Base-by-base conservation (phyloP, 2,329 filamentous ascomycete species). In the Paecilomyces variotii region DNA sequence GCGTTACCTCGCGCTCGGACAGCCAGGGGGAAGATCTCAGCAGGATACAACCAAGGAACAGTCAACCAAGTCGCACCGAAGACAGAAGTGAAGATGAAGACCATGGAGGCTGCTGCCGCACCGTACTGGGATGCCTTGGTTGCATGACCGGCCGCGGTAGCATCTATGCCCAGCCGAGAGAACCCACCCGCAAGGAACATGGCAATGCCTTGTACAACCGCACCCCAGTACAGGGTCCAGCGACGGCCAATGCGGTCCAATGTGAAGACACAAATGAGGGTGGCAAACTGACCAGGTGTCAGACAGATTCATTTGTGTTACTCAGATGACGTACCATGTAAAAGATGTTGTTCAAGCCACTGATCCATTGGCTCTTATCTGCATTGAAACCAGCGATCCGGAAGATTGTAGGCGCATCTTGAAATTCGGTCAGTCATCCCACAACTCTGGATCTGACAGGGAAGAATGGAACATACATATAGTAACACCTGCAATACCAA, bases 181-280 rank as follows among this genome's bases (percentile, higher is more conserved):
- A 88, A 82, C 0, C 80, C 87, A 4, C 85, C 87, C 0, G 83
- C 86, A 2, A 86, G 76, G 63, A 88, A 88, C 83, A 89, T 87
- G 59, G 82, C 80, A 27, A 88, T 82, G 0, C 82, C 85, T 62
- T 88, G 85, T 0, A 78, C 85, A 0, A 82, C 76, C 0, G 85
- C 80, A 0, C 87, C 87, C 85, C 86, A 88, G 67, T 86, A 89
- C 0, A 88, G 73, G 0, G 86, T 88, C 83, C 84, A 86, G 12
- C 87, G 80, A 10, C 87, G 80, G 4, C 87, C 87, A 57, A 90
- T 87, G 0, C 82, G 79, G 65, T 89, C 87, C 0, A 89, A 75
- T 0, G 86, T 89, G 64, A 88, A 89, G 55, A 88, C 86, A 58
- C 84, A 87, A 57, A 89, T 81, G 10, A 88, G 75, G 0, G 87